phyloP scores from a whole-genome alignment of 2,329 filamentous ascomycete genomes.

The Pseudogymnoascus verrucosus region DNA sequence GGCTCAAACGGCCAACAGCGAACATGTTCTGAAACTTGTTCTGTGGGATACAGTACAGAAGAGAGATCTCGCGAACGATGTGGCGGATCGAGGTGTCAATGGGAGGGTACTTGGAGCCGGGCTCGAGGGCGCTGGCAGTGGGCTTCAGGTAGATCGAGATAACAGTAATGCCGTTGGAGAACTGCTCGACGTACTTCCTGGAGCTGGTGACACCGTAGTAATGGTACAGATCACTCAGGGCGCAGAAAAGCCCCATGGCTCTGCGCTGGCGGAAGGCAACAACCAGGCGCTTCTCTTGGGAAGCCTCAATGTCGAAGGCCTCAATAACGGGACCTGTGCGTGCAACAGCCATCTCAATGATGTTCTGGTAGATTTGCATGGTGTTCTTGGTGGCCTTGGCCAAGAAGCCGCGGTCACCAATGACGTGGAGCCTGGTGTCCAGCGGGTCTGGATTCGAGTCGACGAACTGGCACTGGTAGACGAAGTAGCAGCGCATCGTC shows the following conservation, averaged over 20 bases:
- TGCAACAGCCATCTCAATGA: slow-evolving; percentile 76
- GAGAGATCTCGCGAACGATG: slow-evolving; percentile 96
- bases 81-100: slow-evolving; percentile 95
- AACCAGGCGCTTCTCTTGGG: slow-evolving; percentile 86
- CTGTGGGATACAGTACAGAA: slow-evolving; percentile 95
- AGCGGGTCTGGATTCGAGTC: slow-evolving; percentile 63
- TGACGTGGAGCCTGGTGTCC: slow-evolving; percentile 83
- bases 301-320: slow-evolving; percentile 90
- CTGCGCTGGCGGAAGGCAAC: slow-evolving; percentile 92
- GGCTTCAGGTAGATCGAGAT: slow-evolving; percentile 92
- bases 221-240: slow-evolving; percentile 91
- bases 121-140: slow-evolving; percentile 45
- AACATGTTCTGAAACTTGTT: slow-evolving; percentile 94
- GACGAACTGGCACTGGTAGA: slow-evolving; percentile 91
- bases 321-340: slow-evolving; percentile 94
- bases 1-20: slow-evolving; percentile 72
- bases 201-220: slow-evolving; percentile 97
- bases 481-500: slow-evolving; percentile 93
- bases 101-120: slow-evolving; percentile 56
- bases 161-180: slow-evolving; percentile 95
- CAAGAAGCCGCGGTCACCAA: slow-evolving; percentile 88
- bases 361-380: slow-evolving; percentile 89
- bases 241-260: slow-evolving; percentile 88
- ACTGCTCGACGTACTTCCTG: slow-evolving; percentile 96
- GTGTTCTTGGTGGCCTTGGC: slow-evolving; percentile 96